phyloP scores from a whole-genome alignment of 495 filamentous ascomycete genomes.

The Penicillium roqueforti region DNA sequence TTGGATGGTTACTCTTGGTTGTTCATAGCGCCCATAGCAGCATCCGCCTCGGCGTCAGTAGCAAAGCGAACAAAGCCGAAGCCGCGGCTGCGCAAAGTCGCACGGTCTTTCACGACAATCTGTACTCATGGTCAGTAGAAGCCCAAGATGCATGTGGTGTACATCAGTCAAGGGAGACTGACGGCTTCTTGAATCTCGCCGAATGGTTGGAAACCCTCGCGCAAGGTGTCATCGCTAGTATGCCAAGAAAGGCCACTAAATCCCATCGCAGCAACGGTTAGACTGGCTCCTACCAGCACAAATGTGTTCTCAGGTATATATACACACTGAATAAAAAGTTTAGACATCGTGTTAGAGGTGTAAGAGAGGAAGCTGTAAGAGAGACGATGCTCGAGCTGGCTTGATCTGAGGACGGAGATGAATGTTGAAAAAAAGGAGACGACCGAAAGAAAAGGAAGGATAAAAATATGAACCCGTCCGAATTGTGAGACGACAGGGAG shows the following conservation, averaged over 20 bases:
- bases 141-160: not conserved
- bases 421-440: not conserved
- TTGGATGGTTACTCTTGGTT: constrained; percentile 72
- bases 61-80: constrained; percentile 94
- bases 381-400: not conserved
- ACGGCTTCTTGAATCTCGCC: constrained; percentile 91
- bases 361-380: not conserved
- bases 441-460: constrained; percentile 2
- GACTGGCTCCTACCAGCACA: not conserved
- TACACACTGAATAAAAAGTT: constrained; percentile 30
- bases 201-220: constrained; percentile 83
- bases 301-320: not conserved
- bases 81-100: constrained; percentile 91
- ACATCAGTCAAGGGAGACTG: constrained; percentile 36
- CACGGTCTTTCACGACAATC: constrained; percentile 97
- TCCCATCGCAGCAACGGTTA: constrained; percentile 10
- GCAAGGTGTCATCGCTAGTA: constrained; percentile 80
- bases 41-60: constrained; percentile 75
- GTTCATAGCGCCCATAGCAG: constrained; percentile 82
- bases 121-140: constrained; percentile 34
- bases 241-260: constrained; percentile 94
- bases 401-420: not conserved
- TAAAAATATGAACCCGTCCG: constrained; percentile 4
- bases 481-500: constrained; percentile 17
- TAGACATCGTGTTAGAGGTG: constrained; percentile 19